phyloP scores from a whole-genome alignment of 257 asterid species.

The Fraxinus quadrangulata region DNA sequence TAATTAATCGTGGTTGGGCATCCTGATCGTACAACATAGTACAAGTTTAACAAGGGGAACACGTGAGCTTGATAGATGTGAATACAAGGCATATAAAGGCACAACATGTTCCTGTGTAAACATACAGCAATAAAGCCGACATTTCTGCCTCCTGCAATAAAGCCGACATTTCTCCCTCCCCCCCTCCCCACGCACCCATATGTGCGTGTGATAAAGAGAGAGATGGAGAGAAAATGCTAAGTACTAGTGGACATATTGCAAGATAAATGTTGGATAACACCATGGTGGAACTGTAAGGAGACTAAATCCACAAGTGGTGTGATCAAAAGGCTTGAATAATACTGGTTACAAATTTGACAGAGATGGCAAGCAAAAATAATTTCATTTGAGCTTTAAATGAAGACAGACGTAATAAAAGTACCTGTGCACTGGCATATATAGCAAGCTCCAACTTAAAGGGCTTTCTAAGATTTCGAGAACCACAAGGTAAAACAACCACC shows the following conservation, averaged over 20 bases:
- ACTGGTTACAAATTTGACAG: neutral
- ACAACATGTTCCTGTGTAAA: neutral
- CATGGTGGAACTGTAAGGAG: conserved; percentile 5
- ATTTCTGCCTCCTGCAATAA: neutral
- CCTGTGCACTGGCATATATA: conserved; percentile 66
- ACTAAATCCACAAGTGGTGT: neutral
- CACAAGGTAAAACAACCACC: conserved; percentile 90
- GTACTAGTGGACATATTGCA: neutral
- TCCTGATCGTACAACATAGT: conserved; percentile 52
- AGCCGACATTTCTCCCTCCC: too few species aligned
- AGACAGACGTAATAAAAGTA: conserved; percentile 23
- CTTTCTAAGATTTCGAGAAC: conserved; percentile 63
- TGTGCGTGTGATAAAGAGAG: neutral
- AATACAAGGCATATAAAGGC: neutral
- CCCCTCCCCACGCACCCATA: neutral
- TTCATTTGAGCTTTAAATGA: conserved; percentile 8
- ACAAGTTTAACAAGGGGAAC: conserved; percentile 18
- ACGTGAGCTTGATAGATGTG: neutral
- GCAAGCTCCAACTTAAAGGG: conserved; percentile 96
- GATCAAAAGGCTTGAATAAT: neutral
- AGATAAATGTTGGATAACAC: conserved; percentile 1
- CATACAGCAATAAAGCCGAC: neutral
- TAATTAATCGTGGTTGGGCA: conserved; percentile 76
- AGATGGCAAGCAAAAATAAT: neutral
- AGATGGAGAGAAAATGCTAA: neutral